Evolutionary conservation across 805 yeast species (phyloP), one percentile per base, ranked within the genome.

Genomic region (Ogataea dorogensis): DNA sequence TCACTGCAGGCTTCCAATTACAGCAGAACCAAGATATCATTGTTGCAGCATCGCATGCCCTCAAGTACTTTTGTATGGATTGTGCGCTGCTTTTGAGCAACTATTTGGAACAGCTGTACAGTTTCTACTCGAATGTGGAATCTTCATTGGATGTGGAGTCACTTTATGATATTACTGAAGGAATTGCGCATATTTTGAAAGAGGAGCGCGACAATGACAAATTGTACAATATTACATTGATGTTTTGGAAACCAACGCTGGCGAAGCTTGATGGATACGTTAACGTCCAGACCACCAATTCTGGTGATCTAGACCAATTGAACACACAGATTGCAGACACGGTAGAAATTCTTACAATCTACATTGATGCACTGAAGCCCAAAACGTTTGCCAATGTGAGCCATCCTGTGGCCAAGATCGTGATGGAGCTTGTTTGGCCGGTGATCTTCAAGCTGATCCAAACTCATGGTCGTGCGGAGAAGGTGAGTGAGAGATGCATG

Each of bases 21-120:
- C 40, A 50, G 23, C 54, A 50, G 23, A 48, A 53, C 27, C 27
- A 47, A 45, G 79, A 75, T 27, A 82, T 86, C 19, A 68, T 82
- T 16, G 75, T 82, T 17, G 97, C 98, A 1, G 86, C 97, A 0
- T 82, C 97, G 0, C 89, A 86, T 60, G 94, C 99, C 0, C 70
- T 93, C 51, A 86, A 87, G 89, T 91, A 79, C 56, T 86, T 93
- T 54, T 89, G 97, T 64, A 84, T 86, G 53, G 98, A 94, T 61
- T 93, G 98, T 53, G 74, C 89, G 0, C 52, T 59, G 9, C 66
- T 79, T 11, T 64, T 93, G 47, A 73, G 79, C 13, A 72, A 73
- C 30, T 86, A 74, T 56, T 65, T 87, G 47, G 86, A 79, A 36
- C 95, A 87, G 57, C 68, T 93, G 38, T 78, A 81, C 49, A 70